Conservation (phyloP, 805 yeast species). For the Alloascoidea hylecoeti region DNA sequence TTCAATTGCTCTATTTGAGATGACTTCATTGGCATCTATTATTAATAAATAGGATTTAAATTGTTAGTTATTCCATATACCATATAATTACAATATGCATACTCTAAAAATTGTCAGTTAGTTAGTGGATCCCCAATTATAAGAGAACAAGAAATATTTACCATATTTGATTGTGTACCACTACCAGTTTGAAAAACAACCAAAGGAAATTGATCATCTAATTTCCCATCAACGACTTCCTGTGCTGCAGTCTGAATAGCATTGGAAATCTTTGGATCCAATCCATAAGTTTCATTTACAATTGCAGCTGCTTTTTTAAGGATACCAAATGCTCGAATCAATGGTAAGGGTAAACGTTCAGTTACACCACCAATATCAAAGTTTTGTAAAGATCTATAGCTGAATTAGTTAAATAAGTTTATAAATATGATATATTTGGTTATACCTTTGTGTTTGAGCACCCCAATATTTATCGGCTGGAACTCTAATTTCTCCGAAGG, state of each 20-base stretch:
- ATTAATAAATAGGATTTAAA: no score
- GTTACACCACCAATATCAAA: slow-evolving; percentile 91
- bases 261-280: slow-evolving; percentile 70
- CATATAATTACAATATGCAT: neutral
- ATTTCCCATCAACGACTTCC: slow-evolving; percentile 86
- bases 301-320: slow-evolving; percentile 91
- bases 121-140: neutral
- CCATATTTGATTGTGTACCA: slow-evolving; percentile 96
- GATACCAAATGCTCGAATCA: slow-evolving; percentile 84
- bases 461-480: slow-evolving; percentile 88
- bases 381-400: slow-evolving; percentile 79
- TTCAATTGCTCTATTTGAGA: slow-evolving; percentile 96
- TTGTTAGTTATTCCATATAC: neutral
- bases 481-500: slow-evolving; percentile 93
- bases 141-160: neutral
- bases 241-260: slow-evolving; percentile 92
- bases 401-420: no score
- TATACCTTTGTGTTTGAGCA: slow-evolving; percentile 66
- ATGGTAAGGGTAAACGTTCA: slow-evolving; percentile 85
- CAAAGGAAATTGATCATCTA: slow-evolving; percentile 89
- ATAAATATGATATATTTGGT: neutral
- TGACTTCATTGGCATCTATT: slow-evolving; percentile 88
- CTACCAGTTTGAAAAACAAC: slow-evolving; percentile 99
- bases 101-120: neutral
- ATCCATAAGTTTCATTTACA: slow-evolving; percentile 74